Base-by-base conservation (phyloP, 225 moss, liverwort and hornwort species). In the Bryum argenteum region DNA sequence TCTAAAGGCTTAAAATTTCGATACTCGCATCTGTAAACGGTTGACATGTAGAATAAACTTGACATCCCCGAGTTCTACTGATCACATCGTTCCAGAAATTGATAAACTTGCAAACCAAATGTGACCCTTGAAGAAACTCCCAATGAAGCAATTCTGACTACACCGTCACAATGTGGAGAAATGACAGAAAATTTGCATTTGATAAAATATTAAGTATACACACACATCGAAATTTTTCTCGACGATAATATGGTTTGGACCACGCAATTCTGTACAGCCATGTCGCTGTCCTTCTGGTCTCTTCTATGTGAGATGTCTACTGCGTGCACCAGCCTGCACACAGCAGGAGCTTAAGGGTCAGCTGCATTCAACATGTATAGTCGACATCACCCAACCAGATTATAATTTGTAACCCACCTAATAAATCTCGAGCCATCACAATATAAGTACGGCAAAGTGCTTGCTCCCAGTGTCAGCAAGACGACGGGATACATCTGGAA, bases 281-380 rank as follows among this genome's bases (percentile, higher is more conserved):
- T 55, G 65, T 62, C 21, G 57, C 38, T 72, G 38, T 45, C 53
- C 58, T 48, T 58, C 58, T 51, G 51, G 51, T 71, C 66, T 53
- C 70, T 52, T 77, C 67, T 54, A 63, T 63, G 39, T 67, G 54
- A 71, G 56, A 63, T 63, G 53, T 80, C 15, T 47, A 45, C 19
- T 54, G 53, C 38, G 33, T 73, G 28, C 67, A 52, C 71, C 62
- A 19, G 38, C 45, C 84, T 84, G 77, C 71, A 74, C 41, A 66
- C 43, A 71, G 3, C 57, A 23, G 43, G 11, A 74, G 51, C 37
- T 75, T 24, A 54, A 58, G 43, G 38, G 47, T 74, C 8, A 66
- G 53, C 11, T 3, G 44, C 20, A 66, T 12, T 56, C 50, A 16
- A 58, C 40, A 74, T 3, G 28, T 26, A 11, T 11, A 56, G 13